Conservation (phyloP, 768 basidiomycete species). For the Serendipita vermifera region DNA sequence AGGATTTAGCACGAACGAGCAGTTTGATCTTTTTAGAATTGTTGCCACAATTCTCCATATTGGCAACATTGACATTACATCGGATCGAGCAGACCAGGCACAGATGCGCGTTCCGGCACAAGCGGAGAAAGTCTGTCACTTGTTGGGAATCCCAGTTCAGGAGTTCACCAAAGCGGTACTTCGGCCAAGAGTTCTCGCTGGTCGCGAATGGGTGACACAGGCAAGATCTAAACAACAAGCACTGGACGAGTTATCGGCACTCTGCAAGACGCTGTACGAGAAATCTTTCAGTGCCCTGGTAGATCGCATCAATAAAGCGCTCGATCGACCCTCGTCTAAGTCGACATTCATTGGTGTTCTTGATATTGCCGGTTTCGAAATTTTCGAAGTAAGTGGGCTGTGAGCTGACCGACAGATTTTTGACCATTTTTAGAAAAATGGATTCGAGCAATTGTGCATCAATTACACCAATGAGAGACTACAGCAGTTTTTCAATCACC, state of each 20-base stretch:
- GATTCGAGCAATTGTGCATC: slow-evolving; percentile 95
- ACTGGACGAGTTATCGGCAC: slow-evolving; percentile 75
- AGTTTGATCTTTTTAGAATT: slow-evolving; percentile 85
- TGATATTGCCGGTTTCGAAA: slow-evolving; percentile 99
- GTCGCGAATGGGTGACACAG: slow-evolving; percentile 93
- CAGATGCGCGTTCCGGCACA: slow-evolving; percentile 69
- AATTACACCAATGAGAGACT: slow-evolving; percentile 99
- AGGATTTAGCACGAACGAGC: slow-evolving; percentile 74
- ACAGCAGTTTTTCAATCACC: slow-evolving; percentile 97
- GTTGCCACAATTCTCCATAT: slow-evolving; percentile 90
- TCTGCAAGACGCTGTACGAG: slow-evolving; percentile 95
- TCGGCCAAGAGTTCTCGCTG: slow-evolving; percentile 82
- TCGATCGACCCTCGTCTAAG: slow-evolving; percentile 86
- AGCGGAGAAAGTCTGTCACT: slow-evolving; percentile 64
- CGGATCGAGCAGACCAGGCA: slow-evolving; percentile 68
- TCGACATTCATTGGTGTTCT: slow-evolving; percentile 94
- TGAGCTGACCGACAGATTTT: neutral
- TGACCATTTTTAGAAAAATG: slow-evolving; percentile 43
- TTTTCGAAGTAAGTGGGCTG: slow-evolving; percentile 31
- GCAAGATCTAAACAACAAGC: slow-evolving; percentile 86
- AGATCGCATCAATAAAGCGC: slow-evolving; percentile 85
- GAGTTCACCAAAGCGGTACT: slow-evolving; percentile 85
- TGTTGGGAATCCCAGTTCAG: slow-evolving; percentile 73
- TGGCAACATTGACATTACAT: slow-evolving; percentile 77
- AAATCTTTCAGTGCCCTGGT: slow-evolving; percentile 91